phyloP scores from a whole-genome alignment of 768 basidiomycete genomes.

The Tricholoma bakamatsutake region DNA sequence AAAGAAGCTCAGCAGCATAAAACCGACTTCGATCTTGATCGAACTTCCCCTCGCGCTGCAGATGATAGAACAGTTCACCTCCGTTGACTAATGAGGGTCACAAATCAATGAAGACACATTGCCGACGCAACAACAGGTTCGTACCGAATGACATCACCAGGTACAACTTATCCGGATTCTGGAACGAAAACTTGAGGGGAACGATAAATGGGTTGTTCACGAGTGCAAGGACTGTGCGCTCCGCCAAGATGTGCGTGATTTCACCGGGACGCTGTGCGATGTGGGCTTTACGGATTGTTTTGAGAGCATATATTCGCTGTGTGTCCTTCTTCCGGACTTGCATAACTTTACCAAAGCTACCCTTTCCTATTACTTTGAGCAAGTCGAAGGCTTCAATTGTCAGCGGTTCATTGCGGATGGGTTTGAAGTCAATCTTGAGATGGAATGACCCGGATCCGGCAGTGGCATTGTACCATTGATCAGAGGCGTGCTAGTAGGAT shows the following conservation, averaged over 20 bases:
- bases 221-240: constrained; percentile 92
- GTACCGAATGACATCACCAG: constrained; percentile 93
- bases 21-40: constrained; percentile 91
- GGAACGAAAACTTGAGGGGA: constrained; percentile 98
- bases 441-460: constrained; percentile 90
- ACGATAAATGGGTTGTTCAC: constrained; percentile 99
- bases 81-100: constrained; percentile 66
- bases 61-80: constrained; percentile 95
- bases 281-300: constrained; percentile 97
- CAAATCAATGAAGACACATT: constrained; percentile 2
- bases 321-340: constrained; percentile 99
- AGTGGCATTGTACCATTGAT: constrained; percentile 85
- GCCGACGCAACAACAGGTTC: constrained; percentile 18
- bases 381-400: constrained; percentile 97
- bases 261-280: constrained; percentile 95
- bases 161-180: constrained; percentile 95
- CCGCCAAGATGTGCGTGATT: constrained; percentile 96
- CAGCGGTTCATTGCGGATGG: constrained; percentile 72
- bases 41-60: constrained; percentile 95
- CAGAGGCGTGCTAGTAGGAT: constrained; percentile 60
- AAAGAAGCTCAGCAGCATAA: constrained; percentile 96
- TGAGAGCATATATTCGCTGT: constrained; percentile 93
- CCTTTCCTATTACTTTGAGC: constrained; percentile 97
- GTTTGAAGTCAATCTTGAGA: constrained; percentile 92
- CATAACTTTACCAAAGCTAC: constrained; percentile 98